Evolutionary conservation across 768 basidiomycete genomes (phyloP).

Genomic region (Rhodotorula toruloides): DNA sequence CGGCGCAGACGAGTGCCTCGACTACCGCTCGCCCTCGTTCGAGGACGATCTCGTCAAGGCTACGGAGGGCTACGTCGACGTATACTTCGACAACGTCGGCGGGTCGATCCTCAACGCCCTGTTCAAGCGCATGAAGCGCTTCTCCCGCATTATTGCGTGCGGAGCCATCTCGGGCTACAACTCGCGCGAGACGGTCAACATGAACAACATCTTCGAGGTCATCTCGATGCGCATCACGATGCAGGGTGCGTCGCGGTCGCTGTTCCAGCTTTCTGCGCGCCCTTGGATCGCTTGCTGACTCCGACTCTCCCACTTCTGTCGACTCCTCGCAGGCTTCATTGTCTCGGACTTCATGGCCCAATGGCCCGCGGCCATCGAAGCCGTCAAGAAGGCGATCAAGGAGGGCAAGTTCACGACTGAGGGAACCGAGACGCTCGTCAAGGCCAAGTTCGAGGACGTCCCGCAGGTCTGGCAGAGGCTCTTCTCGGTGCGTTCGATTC

Average conservation of each 20-base stretch:
- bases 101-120: slow-evolving; percentile 39
- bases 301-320: no score
- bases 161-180: slow-evolving; percentile 39
- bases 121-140: slow-evolving; percentile 32
- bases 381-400: slow-evolving; percentile 15
- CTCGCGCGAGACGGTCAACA: neutral
- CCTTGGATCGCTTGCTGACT: no score
- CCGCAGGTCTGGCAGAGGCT: slow-evolving; percentile 18
- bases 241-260: neutral
- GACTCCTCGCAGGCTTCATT: slow-evolving; percentile 1
- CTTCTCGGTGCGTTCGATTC: slow-evolving; percentile 6
- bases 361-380: slow-evolving; percentile 1
- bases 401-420: slow-evolving; percentile 15
- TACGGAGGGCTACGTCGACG: slow-evolving; percentile 14
- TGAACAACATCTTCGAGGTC: slow-evolving; percentile 40
- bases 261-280: no score
- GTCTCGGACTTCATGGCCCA: neutral
- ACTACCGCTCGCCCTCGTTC: slow-evolving; percentile 43
- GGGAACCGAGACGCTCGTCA: slow-evolving; percentile 15
- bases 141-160: slow-evolving; percentile 39
- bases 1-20: slow-evolving; percentile 46
- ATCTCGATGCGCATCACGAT: slow-evolving; percentile 41
- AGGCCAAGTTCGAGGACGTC: slow-evolving; percentile 15
- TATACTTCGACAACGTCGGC: slow-evolving; percentile 33
- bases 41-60: slow-evolving; percentile 35